Evolutionary conservation across 1,139 yeast species (phyloP).

Genomic region (Nakaseomyces sp.): DNA sequence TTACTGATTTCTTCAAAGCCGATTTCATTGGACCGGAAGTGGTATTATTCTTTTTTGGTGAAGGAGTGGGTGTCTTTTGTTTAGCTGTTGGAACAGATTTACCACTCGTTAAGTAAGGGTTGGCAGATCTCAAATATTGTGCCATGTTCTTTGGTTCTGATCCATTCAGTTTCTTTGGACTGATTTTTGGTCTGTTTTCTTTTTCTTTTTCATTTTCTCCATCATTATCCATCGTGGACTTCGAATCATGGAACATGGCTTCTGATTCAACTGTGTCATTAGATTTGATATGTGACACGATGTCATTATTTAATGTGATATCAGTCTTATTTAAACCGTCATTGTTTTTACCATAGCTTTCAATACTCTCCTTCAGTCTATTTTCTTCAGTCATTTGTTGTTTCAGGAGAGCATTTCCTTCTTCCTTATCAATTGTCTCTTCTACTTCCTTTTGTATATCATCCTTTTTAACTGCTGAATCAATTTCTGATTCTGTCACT

Average conservation of each 20-base stretch:
- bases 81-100: not conserved
- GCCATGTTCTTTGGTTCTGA: conserved; percentile 14
- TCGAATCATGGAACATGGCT: conserved; percentile 6
- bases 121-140: conserved; percentile 20
- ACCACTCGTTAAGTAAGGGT: conserved; percentile 15
- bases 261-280: conserved; percentile 2
- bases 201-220: not conserved
- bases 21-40: conserved; percentile 45
- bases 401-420: not conserved
- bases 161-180: conserved; percentile 1
- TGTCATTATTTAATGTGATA: not conserved
- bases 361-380: conserved; percentile 4
- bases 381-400: conserved; percentile 4
- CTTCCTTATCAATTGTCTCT: not conserved
- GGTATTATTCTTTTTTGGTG: conserved; percentile 1
- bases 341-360: not conserved
- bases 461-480: not conserved
- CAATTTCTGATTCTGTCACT: not conserved
- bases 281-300: not conserved
- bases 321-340: not conserved
- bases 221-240: not conserved
- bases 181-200: not conserved
- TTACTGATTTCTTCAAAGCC: conserved; percentile 46
- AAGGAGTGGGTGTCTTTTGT: not conserved
- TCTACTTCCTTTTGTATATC: not conserved